These are phyloP conservation scores for Monosporascus ibericus DNA, from an alignment of 2,329 filamentous ascomycete species.

Conservation along the genomic window DNA sequence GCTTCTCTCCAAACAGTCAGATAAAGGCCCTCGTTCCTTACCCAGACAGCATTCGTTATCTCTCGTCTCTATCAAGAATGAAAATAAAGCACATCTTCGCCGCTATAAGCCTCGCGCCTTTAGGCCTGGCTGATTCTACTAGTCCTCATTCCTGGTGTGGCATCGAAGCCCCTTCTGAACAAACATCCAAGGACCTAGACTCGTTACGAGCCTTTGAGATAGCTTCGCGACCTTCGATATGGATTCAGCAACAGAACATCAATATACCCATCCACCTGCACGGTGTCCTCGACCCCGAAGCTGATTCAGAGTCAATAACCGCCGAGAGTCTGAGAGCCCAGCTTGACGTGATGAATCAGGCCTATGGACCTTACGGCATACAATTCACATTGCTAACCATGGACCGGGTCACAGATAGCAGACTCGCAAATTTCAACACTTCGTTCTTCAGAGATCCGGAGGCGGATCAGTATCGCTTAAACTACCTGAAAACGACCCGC, in stretches of 20 bases:
- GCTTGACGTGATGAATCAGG: background rate
- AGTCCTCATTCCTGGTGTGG: background rate
- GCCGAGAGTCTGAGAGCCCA: background rate
- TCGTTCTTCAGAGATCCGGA: background rate
- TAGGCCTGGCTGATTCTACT: background rate
- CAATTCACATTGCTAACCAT: background rate
- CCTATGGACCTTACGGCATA: background rate
- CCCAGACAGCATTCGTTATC: background rate
- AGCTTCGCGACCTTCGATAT: background rate
- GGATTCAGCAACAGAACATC: background rate
- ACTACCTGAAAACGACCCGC: background rate
- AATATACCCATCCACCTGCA: background rate
- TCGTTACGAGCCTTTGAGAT: background rate
- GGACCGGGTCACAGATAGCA: background rate
- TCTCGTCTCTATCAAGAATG: background rate
- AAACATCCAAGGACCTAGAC: background rate
- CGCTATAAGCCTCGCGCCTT: background rate
- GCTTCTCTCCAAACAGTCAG: background rate
- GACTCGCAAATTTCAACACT: background rate
- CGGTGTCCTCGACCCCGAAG: background rate
- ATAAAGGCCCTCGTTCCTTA: background rate
- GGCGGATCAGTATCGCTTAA: background rate
- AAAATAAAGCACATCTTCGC: background rate
- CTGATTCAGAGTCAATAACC: background rate
- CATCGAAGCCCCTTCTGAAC: background rate